Base-by-base conservation (phyloP, 1,139 yeast genomes). In the Yamadazyma kanchanaburiensis region DNA sequence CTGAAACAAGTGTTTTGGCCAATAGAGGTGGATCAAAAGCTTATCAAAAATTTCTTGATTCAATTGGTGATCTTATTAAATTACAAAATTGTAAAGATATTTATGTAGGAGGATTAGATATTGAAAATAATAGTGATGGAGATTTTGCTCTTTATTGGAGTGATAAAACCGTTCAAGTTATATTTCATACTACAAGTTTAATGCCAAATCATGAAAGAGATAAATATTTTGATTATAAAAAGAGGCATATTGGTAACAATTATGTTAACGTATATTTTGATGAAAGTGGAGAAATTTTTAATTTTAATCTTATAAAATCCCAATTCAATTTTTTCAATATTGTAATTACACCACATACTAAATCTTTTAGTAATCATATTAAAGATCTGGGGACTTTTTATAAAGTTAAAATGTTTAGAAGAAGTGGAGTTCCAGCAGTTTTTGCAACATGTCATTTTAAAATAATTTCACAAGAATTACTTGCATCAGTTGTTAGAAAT, bases 241-340 rank as follows among this genome's bases (percentile, higher is more conserved):
- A 87, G 53, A 60, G 91, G 33, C 96, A 87, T 49, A 82, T 87
- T 42, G 96, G 96, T 4, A 87, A 87, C 57, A 76, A 86, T 51
- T 80, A 79, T 51, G 94, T 87, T 32, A 84, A 83, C 48, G 75
- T 86, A 25, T 86, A 72, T 51, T 87, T 76, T 56, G 87, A 86
- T 49, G 95, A 86, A 43, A 77, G 88, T 10, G 71, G 66, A 4
- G 53, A 60, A 9, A 75, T 78, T 6, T 84, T 83, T 56, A 74
- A 81, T 40, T 83, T 84, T 58, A 83, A 83, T 43, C 55, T 79
- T 24, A 77, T 87, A 39, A 73, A 75, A 49, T 75, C 88, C 11
- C 95, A 87, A 55, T 87, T 87, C 64, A 86, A 83, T 45, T 86
- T 86, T 53, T 65, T 87, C 51, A 83, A 81, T 44, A 77, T 87